Evolutionary conservation across 2,329 filamentous ascomycete species (phyloP).

Genomic region (Ambrosiella xylebori): DNA sequence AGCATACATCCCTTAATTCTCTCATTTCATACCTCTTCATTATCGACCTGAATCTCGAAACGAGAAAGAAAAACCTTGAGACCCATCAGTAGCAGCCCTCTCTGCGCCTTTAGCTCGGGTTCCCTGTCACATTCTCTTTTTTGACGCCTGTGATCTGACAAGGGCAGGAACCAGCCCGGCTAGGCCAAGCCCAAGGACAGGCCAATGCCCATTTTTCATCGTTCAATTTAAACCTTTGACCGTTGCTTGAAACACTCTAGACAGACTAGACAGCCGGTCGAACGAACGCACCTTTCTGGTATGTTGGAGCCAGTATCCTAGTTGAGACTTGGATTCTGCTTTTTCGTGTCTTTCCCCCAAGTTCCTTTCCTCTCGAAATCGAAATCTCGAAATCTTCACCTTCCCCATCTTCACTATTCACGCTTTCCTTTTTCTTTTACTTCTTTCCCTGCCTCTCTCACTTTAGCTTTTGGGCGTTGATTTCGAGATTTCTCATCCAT

Average conservation of each 20-base stretch:
- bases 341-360: conserved; percentile 5
- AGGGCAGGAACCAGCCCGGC: neutral
- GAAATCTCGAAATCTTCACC: conserved; percentile 7
- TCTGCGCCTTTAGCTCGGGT: neutral
- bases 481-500: neutral
- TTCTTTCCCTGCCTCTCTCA: neutral
- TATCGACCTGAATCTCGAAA: neutral
- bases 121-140: neutral
- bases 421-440: neutral
- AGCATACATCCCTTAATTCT: no score
- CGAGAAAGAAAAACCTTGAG: neutral
- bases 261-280: no score
- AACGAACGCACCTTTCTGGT: neutral
- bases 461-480: neutral
- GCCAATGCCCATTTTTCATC: neutral
- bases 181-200: neutral
- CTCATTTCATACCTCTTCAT: no score
- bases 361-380: neutral
- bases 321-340: neutral
- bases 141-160: neutral
- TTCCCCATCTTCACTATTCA: neutral
- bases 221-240: neutral
- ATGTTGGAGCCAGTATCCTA: neutral
- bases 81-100: neutral
- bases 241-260: neutral